Base-by-base conservation (phyloP, 192 early-diverging fungal genomes). In the Tieghemiomyces parasiticus region DNA sequence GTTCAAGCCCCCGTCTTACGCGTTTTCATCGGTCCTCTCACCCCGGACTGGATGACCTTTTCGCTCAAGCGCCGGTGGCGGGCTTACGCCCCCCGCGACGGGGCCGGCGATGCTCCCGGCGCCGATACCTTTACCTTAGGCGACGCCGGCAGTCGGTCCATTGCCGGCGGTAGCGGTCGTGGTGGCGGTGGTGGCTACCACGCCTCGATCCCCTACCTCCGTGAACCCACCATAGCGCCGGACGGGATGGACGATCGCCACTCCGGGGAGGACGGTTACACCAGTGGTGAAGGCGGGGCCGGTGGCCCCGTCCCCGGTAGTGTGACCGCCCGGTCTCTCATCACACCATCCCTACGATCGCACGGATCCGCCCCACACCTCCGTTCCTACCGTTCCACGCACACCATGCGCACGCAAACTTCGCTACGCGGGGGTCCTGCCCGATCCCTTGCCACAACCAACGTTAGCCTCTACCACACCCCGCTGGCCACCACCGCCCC, bases 11-110 rank as follows among this genome's bases (percentile, higher is more conserved):
- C 54, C 19, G 32, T 56, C 2, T 34, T 56, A 19, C 54, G 54
- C 24, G 54, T 56, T 1, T 56, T 56, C 34, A 56, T 56, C 34
- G 54, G 54, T 30, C 54, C 54, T n/a, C 24, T 56, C 16, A 56
- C 54, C 19, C 31, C 54, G 0, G 54, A 56, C 29, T 56, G 54
- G 54, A 56, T 56, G 54, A 4, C 54, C 6, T 56, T 56, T 34
- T 56, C 54, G 12, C 54, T 56, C 13, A 20, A 29, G 24, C 54
- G 54, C 13, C 28, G 54, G 54, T 56, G 54, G 54, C 54, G 54
- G 6, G 54, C 54, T 19, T 56, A 56, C 34, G 28, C 54, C 31
- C 54, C 54, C 24, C 50, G 24, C 14, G 50, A 52, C 34, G 24
- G 24, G 13, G 26, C 2, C 8, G 30, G 26, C 50, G 50, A 20